Evolutionary conservation across 1,284 basidiomycete genomes (phyloP), one percentile per base, ranked within the genome.

Genomic region (Sporisorium scitamineum): DNA sequence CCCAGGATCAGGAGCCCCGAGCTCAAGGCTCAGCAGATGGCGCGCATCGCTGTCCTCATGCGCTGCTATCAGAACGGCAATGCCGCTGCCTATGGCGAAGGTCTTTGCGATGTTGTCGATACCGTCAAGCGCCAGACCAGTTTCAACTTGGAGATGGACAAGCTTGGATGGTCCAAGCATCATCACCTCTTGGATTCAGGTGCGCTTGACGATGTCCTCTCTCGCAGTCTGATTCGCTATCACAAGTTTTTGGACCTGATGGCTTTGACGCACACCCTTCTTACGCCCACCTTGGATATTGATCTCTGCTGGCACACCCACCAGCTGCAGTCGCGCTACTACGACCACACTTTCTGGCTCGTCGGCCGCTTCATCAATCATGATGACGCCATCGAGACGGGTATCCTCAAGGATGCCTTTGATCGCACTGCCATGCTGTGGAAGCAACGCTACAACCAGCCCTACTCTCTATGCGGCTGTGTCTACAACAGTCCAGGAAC

Each of bases 291-390:
- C 8, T 52, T 82, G 24, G 80, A 82, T 39, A 81, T 82, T 32
- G 80, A 82, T 54, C 72, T 82, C 13, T 56, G 45, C 47, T 82
- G 79, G 77, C 80, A 82, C 45, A 81, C 80, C 2, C 80, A 82
- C 44, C 70, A 75, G 57, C 74, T 82, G 13, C 48, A 59, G 16
- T 45, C 53, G 0, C 26, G 41, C 5, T 82, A 81, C 55, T 61
- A 67, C 48, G 52, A 62, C 10, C 72, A 81, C 26, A 67, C 58
- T 7, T 61, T 70, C 27, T 24, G n/a, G n/a, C 52, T 60, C n/a
- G 59, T 78, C 29, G 79, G 75, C 11, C 75, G 75, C n/a, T 81
- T 80, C 55, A 48, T 82, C 63, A 75, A 82, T 22, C 80, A 75
- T 37, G 76, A 81, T 55, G 79, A 81, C 51, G 78, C 78, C 41